Percentiles rank a stretch among this genome's conserved stretches.
Conservation (phyloP, 2,329 filamentous ascomycete genomes). For the Elsinoe ampelina region DNA sequence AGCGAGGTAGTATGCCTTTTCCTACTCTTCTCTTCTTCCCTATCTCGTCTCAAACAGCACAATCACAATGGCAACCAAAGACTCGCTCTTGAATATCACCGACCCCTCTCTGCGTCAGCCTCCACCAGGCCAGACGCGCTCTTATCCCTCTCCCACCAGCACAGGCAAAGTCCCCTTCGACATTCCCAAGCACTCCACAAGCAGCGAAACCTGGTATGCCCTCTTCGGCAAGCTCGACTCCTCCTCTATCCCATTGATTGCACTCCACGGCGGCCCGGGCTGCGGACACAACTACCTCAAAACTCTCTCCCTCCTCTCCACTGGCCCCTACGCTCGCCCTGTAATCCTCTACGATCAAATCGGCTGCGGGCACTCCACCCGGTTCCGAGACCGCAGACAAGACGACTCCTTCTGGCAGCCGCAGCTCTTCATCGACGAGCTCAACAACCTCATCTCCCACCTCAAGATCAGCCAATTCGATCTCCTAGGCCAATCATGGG, state of each 20-base stretch:
- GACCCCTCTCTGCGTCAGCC: conserved; percentile 2
- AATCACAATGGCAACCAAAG: not conserved
- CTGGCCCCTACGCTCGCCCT: conserved; percentile 30
- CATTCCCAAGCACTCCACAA: conserved; percentile 26
- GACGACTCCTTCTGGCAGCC: conserved; percentile 41
- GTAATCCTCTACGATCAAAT: conserved; percentile 48
- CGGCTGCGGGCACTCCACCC: conserved; percentile 42
- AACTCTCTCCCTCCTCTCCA: conserved; percentile 31
- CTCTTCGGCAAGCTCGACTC: conserved; percentile 30
- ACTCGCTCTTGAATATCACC: conserved; percentile 8
- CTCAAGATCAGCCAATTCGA: conserved; percentile 36
- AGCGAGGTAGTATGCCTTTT: not conserved
- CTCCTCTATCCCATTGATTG: conserved; percentile 26
- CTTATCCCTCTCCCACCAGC: conserved; percentile 21
- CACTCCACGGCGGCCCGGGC: conserved; percentile 41
- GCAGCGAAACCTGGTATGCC: conserved; percentile 33
- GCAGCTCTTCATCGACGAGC: conserved; percentile 40
- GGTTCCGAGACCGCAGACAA: conserved; percentile 37
- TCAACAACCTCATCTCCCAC: conserved; percentile 39
- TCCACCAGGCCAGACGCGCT: conserved; percentile 20
- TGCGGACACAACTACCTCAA: conserved; percentile 30
- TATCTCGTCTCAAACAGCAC: not conserved
- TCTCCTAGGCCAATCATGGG: conserved; percentile 45
- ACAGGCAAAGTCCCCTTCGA: conserved; percentile 27
- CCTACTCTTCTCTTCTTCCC: not conserved